phyloP scores from a whole-genome alignment of 805 yeast genomes.

The Candida orba region DNA sequence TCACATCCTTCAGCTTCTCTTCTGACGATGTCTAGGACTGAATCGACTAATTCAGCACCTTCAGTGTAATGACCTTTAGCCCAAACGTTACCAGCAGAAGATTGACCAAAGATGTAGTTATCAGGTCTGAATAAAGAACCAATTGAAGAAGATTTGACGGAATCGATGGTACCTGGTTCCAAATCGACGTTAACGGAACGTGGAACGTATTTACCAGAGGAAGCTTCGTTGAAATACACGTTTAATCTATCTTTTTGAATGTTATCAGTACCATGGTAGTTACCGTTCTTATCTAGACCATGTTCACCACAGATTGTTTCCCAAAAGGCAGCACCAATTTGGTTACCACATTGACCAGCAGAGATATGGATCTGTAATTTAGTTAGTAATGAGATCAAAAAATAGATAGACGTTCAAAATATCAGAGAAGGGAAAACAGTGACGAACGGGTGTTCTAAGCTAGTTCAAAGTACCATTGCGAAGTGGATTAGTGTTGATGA shows the following conservation, averaged over 20 bases:
- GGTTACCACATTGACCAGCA: constrained; percentile 99
- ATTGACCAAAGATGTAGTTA: constrained; percentile 93
- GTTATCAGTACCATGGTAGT: constrained; percentile 54
- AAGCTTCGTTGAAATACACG: constrained; percentile 93
- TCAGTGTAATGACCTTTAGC: constrained; percentile 99
- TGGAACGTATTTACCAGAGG: constrained; percentile 94
- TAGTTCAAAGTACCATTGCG: background rate
- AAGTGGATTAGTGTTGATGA: too few relatives aligned
- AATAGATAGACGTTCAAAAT: constrained; percentile 2
- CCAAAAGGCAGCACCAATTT: constrained; percentile 94
- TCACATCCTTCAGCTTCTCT: constrained; percentile 95
- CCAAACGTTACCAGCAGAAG: constrained; percentile 97
- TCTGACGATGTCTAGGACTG: constrained; percentile 89
- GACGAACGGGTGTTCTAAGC: background rate
- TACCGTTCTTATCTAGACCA: constrained; percentile 70
- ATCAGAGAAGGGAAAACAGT: too few relatives aligned
- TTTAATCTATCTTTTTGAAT: constrained; percentile 83
- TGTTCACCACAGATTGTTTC: constrained; percentile 87
- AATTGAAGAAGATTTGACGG: constrained; percentile 89
- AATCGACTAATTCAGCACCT: constrained; percentile 92
- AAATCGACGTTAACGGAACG: constrained; percentile 95
- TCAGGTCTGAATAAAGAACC: constrained; percentile 95
- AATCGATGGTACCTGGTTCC: constrained; percentile 97
- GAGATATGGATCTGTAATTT: constrained; percentile 75
- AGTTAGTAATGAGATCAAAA: constrained; percentile 13